phyloP scores from a whole-genome alignment of 345 rosid genomes.

The Cardiospermum halicacabum region DNA sequence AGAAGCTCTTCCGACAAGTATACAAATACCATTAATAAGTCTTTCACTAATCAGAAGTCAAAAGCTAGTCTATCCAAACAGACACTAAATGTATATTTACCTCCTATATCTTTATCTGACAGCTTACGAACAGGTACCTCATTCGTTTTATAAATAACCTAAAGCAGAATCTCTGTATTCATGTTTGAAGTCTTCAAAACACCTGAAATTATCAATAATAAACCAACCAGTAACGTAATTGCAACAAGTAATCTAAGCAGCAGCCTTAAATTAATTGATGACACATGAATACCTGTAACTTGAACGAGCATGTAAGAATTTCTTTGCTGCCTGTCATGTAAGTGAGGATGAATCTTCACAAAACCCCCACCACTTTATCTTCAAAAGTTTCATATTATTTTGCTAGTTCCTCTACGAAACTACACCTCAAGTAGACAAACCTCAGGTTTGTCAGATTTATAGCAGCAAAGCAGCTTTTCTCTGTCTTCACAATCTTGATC shows the following conservation, averaged over 20 bases:
- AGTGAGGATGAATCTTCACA: slow-evolving; percentile 45
- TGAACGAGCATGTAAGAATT: slow-evolving; percentile 39
- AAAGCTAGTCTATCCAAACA: too few species aligned
- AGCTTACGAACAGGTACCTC: slow-evolving; percentile 35
- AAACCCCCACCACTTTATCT: slow-evolving; percentile 48
- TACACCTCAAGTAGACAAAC: slow-evolving; percentile 44
- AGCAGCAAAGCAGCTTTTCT: slow-evolving; percentile 35
- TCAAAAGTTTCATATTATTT: slow-evolving; percentile 39
- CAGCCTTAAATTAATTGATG: background rate
- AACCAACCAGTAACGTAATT: background rate
- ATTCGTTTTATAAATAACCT: slow-evolving; percentile 25
- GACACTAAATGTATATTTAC: slow-evolving; percentile 15
- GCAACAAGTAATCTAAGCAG: background rate
- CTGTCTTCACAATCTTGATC: slow-evolving; percentile 18
- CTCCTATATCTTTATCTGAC: slow-evolving; percentile 46
- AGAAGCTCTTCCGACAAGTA: too few species aligned
- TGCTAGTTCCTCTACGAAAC: slow-evolving; percentile 39
- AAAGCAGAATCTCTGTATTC: slow-evolving; percentile 28
- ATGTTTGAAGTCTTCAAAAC: slow-evolving; percentile 23
- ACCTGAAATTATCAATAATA: slow-evolving; percentile 24
- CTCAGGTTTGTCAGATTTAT: slow-evolving; percentile 37
- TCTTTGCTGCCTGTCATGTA: slow-evolving; percentile 33
- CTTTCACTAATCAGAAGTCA: too few species aligned
- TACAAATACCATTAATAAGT: too few species aligned
- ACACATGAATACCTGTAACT: slow-evolving; percentile 42